phyloP scores from a whole-genome alignment of 192 early-diverging fungal genomes.

The Coemansia brasiliensis region DNA sequence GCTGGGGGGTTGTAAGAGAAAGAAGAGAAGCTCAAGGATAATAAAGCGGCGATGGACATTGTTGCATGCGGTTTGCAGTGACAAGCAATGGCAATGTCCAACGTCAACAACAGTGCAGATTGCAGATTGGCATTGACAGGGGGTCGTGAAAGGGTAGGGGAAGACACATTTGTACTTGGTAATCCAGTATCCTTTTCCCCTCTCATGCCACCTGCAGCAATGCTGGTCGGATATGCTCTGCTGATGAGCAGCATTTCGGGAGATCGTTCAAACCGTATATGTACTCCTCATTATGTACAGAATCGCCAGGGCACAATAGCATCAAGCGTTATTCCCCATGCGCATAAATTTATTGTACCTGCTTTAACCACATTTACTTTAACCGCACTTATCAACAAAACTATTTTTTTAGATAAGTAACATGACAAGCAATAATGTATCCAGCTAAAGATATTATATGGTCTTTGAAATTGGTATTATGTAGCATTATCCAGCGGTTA shows the following conservation, averaged over 20 bases:
- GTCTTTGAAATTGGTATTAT: too few species aligned
- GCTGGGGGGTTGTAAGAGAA: constrained; percentile 8
- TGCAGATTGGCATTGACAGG: constrained; percentile 20
- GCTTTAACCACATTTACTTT: constrained; percentile 11
- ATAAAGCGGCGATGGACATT: constrained; percentile 33
- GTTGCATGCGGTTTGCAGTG: constrained; percentile 40
- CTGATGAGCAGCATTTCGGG: not conserved
- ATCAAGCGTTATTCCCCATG: constrained; percentile 3
- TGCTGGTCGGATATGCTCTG: not conserved
- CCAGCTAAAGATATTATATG: too few species aligned
- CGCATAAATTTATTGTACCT: constrained; percentile 34
- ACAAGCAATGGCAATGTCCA: constrained; percentile 18
- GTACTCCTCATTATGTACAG: not conserved
- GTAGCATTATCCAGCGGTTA: too few species aligned
- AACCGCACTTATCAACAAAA: not conserved
- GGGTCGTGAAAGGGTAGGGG: constrained; percentile 4
- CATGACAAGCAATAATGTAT: too few species aligned
- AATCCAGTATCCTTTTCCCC: constrained; percentile 7
- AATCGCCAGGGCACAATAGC: constrained; percentile 11
- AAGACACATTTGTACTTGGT: constrained; percentile 5
- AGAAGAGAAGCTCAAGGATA: constrained; percentile 19
- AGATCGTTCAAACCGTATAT: constrained; percentile 3
- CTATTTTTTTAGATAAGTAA: not conserved
- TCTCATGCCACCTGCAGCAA: not conserved
- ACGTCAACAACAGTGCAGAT: constrained; percentile 10